phyloP scores from a whole-genome alignment of 2,329 filamentous ascomycete genomes.

The Diaporthe australafricana region DNA sequence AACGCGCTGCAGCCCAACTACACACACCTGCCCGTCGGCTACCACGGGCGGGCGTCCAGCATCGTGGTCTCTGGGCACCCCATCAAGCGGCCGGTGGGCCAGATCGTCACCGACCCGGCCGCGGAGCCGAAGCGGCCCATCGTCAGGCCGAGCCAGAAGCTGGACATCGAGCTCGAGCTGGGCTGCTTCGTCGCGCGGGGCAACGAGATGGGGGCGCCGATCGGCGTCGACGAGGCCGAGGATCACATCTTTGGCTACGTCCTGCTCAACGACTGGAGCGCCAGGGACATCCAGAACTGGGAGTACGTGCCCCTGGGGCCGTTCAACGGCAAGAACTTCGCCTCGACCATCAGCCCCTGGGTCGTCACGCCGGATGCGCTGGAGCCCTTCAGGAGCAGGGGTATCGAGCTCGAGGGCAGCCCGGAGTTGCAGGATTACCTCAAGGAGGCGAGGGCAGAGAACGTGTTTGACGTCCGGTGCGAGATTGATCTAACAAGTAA shows the following conservation, averaged over 20 bases:
- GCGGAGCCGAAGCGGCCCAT: slow-evolving; percentile 71
- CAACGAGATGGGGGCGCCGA: slow-evolving; percentile 73
- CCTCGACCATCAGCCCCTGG: slow-evolving; percentile 82
- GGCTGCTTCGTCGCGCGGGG: slow-evolving; percentile 77
- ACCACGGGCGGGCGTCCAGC: slow-evolving; percentile 82
- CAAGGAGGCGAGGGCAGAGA: slow-evolving; percentile 67
- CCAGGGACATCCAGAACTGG: slow-evolving; percentile 85
- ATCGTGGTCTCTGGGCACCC: slow-evolving; percentile 80
- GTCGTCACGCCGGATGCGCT: slow-evolving; percentile 82
- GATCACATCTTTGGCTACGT: slow-evolving; percentile 83
- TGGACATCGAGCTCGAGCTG: slow-evolving; percentile 86
- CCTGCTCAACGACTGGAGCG: slow-evolving; percentile 89
- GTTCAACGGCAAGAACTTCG: slow-evolving; percentile 88
- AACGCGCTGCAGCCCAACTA: slow-evolving; percentile 86
- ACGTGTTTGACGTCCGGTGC: slow-evolving; percentile 76
- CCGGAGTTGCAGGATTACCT: slow-evolving; percentile 57
- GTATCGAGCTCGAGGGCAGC: slow-evolving; percentile 46
- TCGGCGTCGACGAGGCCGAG: slow-evolving; percentile 70
- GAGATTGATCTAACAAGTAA: slow-evolving; percentile 72
- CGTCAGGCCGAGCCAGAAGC: slow-evolving; percentile 71
- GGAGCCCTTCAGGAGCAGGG: slow-evolving; percentile 61
- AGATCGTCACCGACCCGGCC: slow-evolving; percentile 74
- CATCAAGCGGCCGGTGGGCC: slow-evolving; percentile 79
- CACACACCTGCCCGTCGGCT: slow-evolving; percentile 82
- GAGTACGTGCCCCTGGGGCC: slow-evolving; percentile 86